phyloP scores from a whole-genome alignment of 2,329 filamentous ascomycete genomes.

The Leptographium lundbergii region DNA sequence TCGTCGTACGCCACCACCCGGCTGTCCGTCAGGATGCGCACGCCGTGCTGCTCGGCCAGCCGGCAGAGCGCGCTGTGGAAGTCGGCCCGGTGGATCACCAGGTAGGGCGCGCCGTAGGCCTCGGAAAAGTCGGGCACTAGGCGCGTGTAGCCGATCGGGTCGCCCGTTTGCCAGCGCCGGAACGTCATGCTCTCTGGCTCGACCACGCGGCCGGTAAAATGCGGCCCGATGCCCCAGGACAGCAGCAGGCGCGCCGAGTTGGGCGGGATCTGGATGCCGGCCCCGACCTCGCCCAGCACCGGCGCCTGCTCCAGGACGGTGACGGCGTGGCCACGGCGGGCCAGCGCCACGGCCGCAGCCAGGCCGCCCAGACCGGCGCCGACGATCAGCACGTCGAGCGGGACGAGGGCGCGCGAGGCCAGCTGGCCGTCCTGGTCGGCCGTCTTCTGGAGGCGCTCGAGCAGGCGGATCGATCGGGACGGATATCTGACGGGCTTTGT shows the following conservation, averaged over 20 bases:
- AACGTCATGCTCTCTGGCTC: conserved; percentile 21
- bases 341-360: conserved; percentile 24
- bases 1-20: background rate
- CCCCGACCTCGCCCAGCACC: conserved; percentile 26
- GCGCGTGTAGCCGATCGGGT: conserved; percentile 21
- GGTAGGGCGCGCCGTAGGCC: conserved; percentile 18
- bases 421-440: background rate
- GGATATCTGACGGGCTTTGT: background rate
- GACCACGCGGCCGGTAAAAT: conserved; percentile 16
- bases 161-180: conserved; percentile 21
- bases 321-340: conserved; percentile 22
- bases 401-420: background rate
- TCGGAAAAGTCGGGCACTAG: conserved; percentile 18
- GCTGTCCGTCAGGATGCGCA: background rate
- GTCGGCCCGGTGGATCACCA: conserved; percentile 19
- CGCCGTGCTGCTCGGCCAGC: background rate
- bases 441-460: background rate
- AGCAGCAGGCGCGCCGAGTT: conserved; percentile 20
- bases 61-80: conserved; percentile 8
- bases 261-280: conserved; percentile 26
- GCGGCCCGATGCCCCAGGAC: conserved; percentile 19
- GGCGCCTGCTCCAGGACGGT: conserved; percentile 25
- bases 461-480: background rate
- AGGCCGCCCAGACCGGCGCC: conserved; percentile 22
- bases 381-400: conserved; percentile 13